Evolutionary conservation across 2,329 filamentous ascomycete species (phyloP), one percentile per base, ranked within the genome.

Genomic region (Plenodomus biglobosus): DNA sequence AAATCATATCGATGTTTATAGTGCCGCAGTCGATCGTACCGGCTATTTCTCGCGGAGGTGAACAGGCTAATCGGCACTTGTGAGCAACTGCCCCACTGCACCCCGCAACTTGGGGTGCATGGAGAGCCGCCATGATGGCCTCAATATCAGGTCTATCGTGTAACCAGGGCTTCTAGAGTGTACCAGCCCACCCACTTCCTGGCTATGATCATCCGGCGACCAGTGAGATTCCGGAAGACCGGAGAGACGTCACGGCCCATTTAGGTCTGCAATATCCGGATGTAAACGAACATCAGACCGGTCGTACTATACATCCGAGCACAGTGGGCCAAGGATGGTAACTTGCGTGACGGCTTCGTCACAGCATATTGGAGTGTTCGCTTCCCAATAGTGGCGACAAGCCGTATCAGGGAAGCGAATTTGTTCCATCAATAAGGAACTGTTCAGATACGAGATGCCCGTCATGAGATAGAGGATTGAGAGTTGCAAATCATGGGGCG

Each of bases 41-140:
- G 64, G 64, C 42, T 66, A 56, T 57, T 59, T 61, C 40, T 22
- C 37, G 39, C 46, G 44, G 32, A 40, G 44, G 48, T 50, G 34
- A 58, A 54, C 61, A 66, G 65, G 59, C 62, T 70, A 69, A 68
- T 53, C 56, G 52, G 58, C 52, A 66, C 40, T 53, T 53, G 42
- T n/a, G 43, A 45, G 40, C 37, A 40, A 48, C 20, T 40, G 60
- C 53, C 55, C 54, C 57, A 59, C 54, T 53, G 50, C 58, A 65
- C 65, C 61, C 66, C 65, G 55, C 62, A 67, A 57, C 34, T 15
- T 35, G 52, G 42, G 40, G 53, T 53, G 54, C 55, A 56, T 46
- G 44, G 43, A 55, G 43, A 56, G 38, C 42, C 41, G 46, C 44
- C 52, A 54, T 55, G 42, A 56, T 52, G 43, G 45, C 39, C 50